Percentiles rank a stretch among this genome's conserved stretches.
Conservation (phyloP, 805 yeast genomes). For the Maudiozyma saulgeensis region DNA sequence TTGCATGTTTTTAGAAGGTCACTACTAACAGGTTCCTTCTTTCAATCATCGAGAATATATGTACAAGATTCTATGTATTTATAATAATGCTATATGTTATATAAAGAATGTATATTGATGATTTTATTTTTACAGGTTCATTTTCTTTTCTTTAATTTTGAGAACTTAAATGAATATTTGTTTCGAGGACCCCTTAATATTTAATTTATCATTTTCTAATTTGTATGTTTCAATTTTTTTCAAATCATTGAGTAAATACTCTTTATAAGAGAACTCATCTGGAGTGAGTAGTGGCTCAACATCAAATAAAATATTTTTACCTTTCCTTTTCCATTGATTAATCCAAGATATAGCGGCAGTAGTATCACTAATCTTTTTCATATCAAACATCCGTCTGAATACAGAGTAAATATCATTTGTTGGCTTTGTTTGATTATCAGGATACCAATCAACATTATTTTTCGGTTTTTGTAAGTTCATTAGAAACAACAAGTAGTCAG, state of each 20-base stretch:
- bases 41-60: neutral
- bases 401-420: conserved; percentile 63
- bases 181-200: neutral
- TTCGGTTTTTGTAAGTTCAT: conserved; percentile 49
- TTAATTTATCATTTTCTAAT: conserved; percentile 1
- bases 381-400: conserved; percentile 33
- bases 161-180: neutral
- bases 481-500: conserved; percentile 71
- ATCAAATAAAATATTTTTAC: conserved; percentile 31
- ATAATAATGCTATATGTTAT: neutral
- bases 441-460: conserved; percentile 8
- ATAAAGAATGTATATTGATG: no score
- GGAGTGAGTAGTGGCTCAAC: conserved; percentile 15
- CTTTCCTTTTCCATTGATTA: conserved; percentile 46
- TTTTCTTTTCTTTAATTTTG: neutral
- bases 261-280: conserved; percentile 13
- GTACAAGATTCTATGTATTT: neutral
- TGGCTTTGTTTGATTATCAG: conserved; percentile 34
- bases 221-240: conserved; percentile 4
- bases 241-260: conserved; percentile 7
- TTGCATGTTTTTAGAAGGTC: neutral
- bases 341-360: conserved; percentile 60
- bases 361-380: conserved; percentile 45
- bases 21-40: neutral
- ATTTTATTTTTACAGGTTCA: neutral